These are phyloP conservation scores for Leccinum boreale DNA, from an alignment of 768 basidiomycete species.

Conservation along the genomic window DNA sequence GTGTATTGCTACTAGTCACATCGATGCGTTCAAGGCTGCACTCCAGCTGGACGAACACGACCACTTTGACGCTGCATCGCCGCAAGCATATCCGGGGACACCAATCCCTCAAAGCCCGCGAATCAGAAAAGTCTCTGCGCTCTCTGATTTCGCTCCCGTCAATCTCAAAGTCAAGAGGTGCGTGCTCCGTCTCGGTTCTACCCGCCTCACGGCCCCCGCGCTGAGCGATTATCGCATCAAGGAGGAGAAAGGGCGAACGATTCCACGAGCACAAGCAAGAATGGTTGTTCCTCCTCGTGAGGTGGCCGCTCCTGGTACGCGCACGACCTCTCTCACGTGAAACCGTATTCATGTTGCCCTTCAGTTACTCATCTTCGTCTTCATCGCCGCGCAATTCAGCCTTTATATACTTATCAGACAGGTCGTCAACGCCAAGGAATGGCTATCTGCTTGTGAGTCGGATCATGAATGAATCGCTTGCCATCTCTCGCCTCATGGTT, in stretches of 20 bases:
- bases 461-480: background rate
- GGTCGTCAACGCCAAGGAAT: slow-evolving; percentile 93
- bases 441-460: slow-evolving; percentile 76
- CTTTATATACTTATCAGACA: slow-evolving; percentile 87
- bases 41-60: slow-evolving; percentile 56
- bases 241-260: slow-evolving; percentile 36
- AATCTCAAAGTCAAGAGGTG: slow-evolving; percentile 81
- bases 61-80: slow-evolving; percentile 22
- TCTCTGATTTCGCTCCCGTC: slow-evolving; percentile 88
- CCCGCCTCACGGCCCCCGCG: background rate
- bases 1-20: slow-evolving; percentile 45
- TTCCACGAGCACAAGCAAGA: slow-evolving; percentile 54
- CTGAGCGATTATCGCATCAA: slow-evolving; percentile 13
- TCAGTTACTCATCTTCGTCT: slow-evolving; percentile 78
- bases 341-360: slow-evolving; percentile 5
- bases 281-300: slow-evolving; percentile 69
- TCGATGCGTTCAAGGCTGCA: slow-evolving; percentile 76
- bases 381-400: slow-evolving; percentile 83
- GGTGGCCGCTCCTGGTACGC: slow-evolving; percentile 84
- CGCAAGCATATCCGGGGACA: slow-evolving; percentile 19
- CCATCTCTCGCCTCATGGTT: background rate
- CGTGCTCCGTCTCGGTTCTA: background rate
- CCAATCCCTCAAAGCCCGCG: slow-evolving; percentile 38
- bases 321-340: background rate
- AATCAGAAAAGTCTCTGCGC: slow-evolving; percentile 75